These are phyloP conservation scores for Hansenula lynferdii DNA, from an alignment of 1,139 yeast species.

Conservation along the genomic window DNA sequence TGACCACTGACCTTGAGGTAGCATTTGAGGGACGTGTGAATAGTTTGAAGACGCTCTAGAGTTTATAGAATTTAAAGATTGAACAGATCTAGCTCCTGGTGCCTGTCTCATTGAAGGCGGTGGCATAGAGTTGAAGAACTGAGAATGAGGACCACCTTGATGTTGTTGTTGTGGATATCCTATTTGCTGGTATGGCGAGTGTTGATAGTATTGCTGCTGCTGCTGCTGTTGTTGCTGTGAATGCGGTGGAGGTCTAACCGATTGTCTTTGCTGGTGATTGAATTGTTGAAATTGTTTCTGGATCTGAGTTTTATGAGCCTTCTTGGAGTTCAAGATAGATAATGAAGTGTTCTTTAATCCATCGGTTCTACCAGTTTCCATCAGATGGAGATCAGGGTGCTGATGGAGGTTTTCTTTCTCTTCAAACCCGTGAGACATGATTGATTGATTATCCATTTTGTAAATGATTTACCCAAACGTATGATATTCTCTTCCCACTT, in stretches of 20 bases:
- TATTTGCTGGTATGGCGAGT: not conserved
- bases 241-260: not conserved
- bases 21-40: slow-evolving; percentile 1
- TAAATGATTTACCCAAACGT: no score
- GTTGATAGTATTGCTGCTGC: slow-evolving; percentile 3
- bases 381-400: not conserved
- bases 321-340: slow-evolving; percentile 16
- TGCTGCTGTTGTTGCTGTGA: no score
- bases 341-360: slow-evolving; percentile 19
- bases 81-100: not conserved
- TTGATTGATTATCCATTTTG: slow-evolving; percentile 1
- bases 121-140: slow-evolving; percentile 5
- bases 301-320: slow-evolving; percentile 16
- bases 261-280: slow-evolving; percentile 5
- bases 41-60: not conserved
- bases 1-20: slow-evolving; percentile 2
- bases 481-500: no score
- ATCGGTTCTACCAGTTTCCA: slow-evolving; percentile 12
- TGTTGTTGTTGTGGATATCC: not conserved
- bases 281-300: slow-evolving; percentile 21
- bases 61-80: not conserved
- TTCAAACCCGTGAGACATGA: not conserved
- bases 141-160: not conserved
- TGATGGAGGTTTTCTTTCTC: slow-evolving; percentile 1
- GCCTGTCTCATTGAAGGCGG: slow-evolving; percentile 6